Conservation (phyloP, 1,139 yeast genomes). For the Yamadazyma siamensis region DNA sequence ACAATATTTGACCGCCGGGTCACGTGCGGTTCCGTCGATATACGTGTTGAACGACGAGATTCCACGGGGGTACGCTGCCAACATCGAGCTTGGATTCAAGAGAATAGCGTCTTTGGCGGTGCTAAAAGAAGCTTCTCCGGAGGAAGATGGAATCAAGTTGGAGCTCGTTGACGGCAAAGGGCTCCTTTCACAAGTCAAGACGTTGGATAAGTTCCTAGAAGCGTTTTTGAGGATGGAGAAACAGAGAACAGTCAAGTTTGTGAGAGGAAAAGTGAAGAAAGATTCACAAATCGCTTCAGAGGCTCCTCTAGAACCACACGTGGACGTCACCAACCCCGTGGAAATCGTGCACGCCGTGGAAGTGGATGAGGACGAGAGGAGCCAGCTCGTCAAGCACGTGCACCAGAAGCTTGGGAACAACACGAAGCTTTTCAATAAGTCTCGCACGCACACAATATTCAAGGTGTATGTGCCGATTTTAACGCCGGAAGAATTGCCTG, state of each 20-base stretch:
- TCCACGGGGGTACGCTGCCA: constrained; percentile 68
- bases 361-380: constrained; percentile 14
- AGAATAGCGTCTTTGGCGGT: constrained; percentile 41
- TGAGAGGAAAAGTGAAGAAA: constrained; percentile 17
- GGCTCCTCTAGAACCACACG: constrained; percentile 4
- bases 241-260: constrained; percentile 39
- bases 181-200: constrained; percentile 50
- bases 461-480: constrained; percentile 19
- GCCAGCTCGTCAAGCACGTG: constrained; percentile 20
- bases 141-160: constrained; percentile 20
- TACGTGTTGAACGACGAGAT: constrained; percentile 62
- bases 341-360: constrained; percentile 1
- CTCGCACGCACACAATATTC: constrained; percentile 20
- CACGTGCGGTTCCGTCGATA: constrained; percentile 37
- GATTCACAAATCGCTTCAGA: constrained; percentile 1
- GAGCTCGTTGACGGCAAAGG: constrained; percentile 44
- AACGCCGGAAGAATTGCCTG: constrained; percentile 14
- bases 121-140: constrained; percentile 5
- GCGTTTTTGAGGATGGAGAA: constrained; percentile 56
- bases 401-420: constrained; percentile 19
- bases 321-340: constrained; percentile 2
- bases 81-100: constrained; percentile 63
- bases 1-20: constrained; percentile 45
- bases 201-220: constrained; percentile 59
- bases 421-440: constrained; percentile 25